A percentile compares a stretch with the other conserved stretches of the same genome.
These are phyloP conservation scores for Venturiaceae sp. DNA, from an alignment of 2,329 filamentous ascomycete species.

Conservation along the genomic window DNA sequence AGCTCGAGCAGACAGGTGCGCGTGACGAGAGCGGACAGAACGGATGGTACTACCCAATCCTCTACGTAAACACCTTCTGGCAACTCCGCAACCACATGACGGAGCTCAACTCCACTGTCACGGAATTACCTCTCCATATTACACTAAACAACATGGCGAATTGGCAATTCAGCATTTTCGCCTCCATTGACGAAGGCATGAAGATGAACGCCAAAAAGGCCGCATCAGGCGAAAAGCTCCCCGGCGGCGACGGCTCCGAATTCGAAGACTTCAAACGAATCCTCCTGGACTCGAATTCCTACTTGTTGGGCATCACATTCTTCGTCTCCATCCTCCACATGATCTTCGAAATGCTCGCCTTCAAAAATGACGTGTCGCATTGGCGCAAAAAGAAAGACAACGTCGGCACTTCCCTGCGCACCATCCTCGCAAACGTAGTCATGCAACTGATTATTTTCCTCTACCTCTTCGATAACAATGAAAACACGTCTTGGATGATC, in stretches of 20 bases:
- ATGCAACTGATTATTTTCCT: slow-evolving; percentile 96
- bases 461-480: slow-evolving; percentile 93
- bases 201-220: slow-evolving; percentile 74
- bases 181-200: slow-evolving; percentile 77
- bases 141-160: slow-evolving; percentile 69
- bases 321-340: slow-evolving; percentile 84
- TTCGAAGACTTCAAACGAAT: slow-evolving; percentile 97
- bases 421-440: slow-evolving; percentile 92
- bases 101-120: slow-evolving; percentile 81
- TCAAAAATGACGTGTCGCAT: slow-evolving; percentile 94
- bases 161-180: slow-evolving; percentile 85
- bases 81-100: slow-evolving; percentile 88
- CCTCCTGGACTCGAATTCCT: slow-evolving; percentile 86
- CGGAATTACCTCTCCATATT: slow-evolving; percentile 70
- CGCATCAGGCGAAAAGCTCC: slow-evolving; percentile 58
- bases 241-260: slow-evolving; percentile 81
- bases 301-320: slow-evolving; percentile 74
- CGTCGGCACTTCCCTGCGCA: slow-evolving; percentile 89
- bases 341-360: slow-evolving; percentile 90
- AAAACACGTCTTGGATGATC: slow-evolving; percentile 99
- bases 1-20: slow-evolving; percentile 68
- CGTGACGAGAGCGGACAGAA: slow-evolving; percentile 79
- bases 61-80: slow-evolving; percentile 97
- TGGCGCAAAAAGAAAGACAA: slow-evolving; percentile 99
- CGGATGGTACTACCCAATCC: slow-evolving; percentile 84